phyloP scores from a whole-genome alignment of 2,329 filamentous ascomycete genomes.

The Aspergillus latus region DNA sequence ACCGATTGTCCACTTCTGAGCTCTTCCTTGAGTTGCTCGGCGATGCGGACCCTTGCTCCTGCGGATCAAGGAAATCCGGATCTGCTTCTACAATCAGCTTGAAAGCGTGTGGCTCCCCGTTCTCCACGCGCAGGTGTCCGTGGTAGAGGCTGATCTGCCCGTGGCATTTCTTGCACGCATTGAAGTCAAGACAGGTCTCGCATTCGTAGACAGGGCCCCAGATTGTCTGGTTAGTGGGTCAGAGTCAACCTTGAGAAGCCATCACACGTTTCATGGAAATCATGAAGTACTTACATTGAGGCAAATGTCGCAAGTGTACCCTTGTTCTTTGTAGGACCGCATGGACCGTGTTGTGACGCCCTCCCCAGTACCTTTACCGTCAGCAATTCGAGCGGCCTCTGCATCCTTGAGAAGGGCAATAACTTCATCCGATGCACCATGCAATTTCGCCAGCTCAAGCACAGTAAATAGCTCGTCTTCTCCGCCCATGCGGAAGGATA shows the following conservation, averaged over 20 bases:
- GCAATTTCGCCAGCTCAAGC: background rate
- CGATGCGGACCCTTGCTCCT: background rate
- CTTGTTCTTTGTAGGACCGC: background rate
- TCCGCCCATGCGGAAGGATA: background rate
- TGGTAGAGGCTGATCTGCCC: background rate
- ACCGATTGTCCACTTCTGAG: background rate
- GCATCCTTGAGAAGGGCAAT: background rate
- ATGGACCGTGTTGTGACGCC: background rate
- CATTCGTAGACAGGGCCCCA: background rate
- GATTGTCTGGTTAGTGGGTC: background rate
- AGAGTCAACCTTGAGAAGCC: no score
- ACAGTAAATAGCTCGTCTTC: background rate
- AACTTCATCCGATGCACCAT: background rate
- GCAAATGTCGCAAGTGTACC: background rate
- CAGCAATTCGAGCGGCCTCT: no score
- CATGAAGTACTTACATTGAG: background rate
- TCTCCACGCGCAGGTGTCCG: background rate
- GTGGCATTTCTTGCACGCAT: slow-evolving; percentile 1
- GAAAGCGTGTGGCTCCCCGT: background rate
- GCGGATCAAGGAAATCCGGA: background rate
- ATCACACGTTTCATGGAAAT: no score
- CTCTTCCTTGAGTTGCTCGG: background rate
- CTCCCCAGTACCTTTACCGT: background rate
- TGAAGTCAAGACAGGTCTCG: background rate
- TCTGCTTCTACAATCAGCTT: background rate